A percentile compares a stretch with the other conserved stretches of the same genome.
These are phyloP conservation scores for Daldinia concentrica DNA, from an alignment of 495 filamentous ascomycete species.

Conservation along the genomic window DNA sequence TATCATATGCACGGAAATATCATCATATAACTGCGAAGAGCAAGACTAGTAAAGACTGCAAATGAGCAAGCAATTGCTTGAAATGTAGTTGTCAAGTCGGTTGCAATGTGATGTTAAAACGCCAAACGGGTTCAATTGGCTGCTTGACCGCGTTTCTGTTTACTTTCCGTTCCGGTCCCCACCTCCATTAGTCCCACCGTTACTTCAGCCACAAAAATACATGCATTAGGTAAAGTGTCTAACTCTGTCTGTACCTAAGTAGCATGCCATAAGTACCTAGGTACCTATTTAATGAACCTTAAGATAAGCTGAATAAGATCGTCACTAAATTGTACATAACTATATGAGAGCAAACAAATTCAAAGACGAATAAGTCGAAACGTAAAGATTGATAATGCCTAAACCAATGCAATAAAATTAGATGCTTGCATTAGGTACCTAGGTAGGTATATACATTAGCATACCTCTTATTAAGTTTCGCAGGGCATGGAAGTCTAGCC, in stretches of 20 bases:
- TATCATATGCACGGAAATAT: background rate
- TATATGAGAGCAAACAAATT: no score
- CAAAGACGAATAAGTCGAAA: no score
- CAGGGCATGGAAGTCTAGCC: no score
- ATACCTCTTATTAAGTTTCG: no score
- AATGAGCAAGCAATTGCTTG: constrained; percentile 7
- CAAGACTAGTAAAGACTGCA: background rate
- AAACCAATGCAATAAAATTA: no score
- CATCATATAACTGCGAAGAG: background rate
- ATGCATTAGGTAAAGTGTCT: background rate
- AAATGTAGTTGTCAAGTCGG: background rate
- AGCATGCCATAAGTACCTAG: background rate
- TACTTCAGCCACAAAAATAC: constrained; percentile 4
- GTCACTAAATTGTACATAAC: no score
- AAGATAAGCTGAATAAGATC: no score
- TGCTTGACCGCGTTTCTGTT: constrained; percentile 42
- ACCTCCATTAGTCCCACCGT: constrained; percentile 10
- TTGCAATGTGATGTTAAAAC: constrained; percentile 8
- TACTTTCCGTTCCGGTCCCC: constrained; percentile 35
- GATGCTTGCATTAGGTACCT: no score
- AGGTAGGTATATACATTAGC: no score
- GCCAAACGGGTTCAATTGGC: constrained; percentile 24
- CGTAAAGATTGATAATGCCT: no score
- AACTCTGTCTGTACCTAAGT: background rate
- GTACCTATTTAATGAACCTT: background rate